A percentile compares a stretch with the other conserved stretches of the same genome.
These are phyloP conservation scores for Keithomyces neogunnii DNA, from an alignment of 2,329 filamentous ascomycete species.

Conservation along the genomic window DNA sequence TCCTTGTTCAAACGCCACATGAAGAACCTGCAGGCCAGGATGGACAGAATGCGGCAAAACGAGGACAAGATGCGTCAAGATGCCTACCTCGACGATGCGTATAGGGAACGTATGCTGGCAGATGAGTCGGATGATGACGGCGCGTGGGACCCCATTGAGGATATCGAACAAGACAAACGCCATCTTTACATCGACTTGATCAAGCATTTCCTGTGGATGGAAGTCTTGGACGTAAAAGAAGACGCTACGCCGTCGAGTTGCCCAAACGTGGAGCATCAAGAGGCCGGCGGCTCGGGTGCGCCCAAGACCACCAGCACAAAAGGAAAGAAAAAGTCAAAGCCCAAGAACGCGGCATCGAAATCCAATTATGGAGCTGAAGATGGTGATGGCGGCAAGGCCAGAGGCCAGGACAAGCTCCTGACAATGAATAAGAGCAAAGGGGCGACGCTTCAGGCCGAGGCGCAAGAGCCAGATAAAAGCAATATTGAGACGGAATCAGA, in stretches of 20 bases:
- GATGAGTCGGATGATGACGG: constrained; percentile 14
- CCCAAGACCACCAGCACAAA: constrained; percentile 3
- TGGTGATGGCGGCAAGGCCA: neutral
- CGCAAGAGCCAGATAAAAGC: constrained; percentile 16
- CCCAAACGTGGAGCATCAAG: neutral
- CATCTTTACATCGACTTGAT: constrained; percentile 19
- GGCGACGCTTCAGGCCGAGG: neutral
- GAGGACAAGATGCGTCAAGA: constrained; percentile 19
- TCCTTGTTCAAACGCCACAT: constrained; percentile 17
- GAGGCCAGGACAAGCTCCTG: neutral
- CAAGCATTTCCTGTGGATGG: constrained; percentile 20
- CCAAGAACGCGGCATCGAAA: constrained; percentile 3
- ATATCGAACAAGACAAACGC: constrained; percentile 14
- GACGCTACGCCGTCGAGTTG: neutral
- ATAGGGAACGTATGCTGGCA: constrained; percentile 12
- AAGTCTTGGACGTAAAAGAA: neutral
- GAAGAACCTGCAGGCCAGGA: constrained; percentile 15
- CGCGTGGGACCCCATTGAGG: constrained; percentile 20
- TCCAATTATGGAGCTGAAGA: neutral
- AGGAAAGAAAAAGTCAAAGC: constrained; percentile 11
- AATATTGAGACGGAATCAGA: constrained; percentile 20
- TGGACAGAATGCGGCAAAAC: constrained; percentile 11
- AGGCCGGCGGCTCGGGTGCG: neutral
- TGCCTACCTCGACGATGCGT: constrained; percentile 18
- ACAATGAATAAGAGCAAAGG: neutral